A percentile compares a stretch with the other conserved stretches of the same genome.
These are phyloP conservation scores for Hypoxylon fragiforme DNA, from an alignment of 495 filamentous ascomycete genomes.

Conservation along the genomic window DNA sequence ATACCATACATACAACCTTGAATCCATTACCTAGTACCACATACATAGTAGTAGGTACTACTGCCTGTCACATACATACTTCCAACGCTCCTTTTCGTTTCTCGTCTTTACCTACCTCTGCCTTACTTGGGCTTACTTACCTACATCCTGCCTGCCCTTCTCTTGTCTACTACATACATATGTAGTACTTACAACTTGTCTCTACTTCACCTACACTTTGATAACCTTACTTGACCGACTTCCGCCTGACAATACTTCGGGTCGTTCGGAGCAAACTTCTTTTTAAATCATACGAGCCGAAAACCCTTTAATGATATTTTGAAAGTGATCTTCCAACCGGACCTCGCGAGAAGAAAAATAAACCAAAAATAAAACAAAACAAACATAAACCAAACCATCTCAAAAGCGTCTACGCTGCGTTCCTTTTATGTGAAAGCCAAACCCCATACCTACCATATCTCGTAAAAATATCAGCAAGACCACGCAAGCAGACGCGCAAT, in stretches of 20 bases:
- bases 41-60: no score
- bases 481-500: not conserved
- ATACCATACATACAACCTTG: no score
- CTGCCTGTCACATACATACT: not conserved
- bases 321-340: constrained; percentile 16
- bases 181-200: not conserved
- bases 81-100: not conserved
- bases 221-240: constrained; percentile 3
- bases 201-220: constrained; percentile 6
- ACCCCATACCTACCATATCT: not conserved
- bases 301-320: constrained; percentile 5
- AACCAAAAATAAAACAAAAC: constrained; percentile 8
- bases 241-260: constrained; percentile 26
- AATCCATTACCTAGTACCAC: no score
- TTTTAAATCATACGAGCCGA: constrained; percentile 29
- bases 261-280: constrained; percentile 27
- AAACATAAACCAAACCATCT: constrained; percentile 25
- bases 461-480: not conserved
- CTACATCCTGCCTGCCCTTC: constrained; percentile 1
- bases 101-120: not conserved
- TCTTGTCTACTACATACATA: no score
- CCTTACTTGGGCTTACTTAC: not conserved
- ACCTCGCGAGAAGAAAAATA: constrained; percentile 3
- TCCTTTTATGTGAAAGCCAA: constrained; percentile 20
- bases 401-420: constrained; percentile 15